Evolutionary conservation across 257 asterid genomes (phyloP).

Genomic region (Euphrasia confusa): DNA sequence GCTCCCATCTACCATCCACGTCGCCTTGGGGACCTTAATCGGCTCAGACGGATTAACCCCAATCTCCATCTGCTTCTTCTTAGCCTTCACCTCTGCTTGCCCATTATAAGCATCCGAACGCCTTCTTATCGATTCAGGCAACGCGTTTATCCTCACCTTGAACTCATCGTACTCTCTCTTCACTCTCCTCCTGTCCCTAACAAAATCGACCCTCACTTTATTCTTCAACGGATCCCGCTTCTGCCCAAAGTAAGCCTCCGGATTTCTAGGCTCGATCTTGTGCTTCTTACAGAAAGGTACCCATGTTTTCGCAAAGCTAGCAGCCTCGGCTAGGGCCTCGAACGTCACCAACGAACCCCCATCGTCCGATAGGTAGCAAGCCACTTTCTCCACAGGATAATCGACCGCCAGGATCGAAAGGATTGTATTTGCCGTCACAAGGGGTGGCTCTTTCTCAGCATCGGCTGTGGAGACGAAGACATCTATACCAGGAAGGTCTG

Average conservation of each 20-base stretch:
- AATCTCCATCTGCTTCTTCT: slow-evolving; percentile 62
- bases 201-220: slow-evolving; percentile 70
- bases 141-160: slow-evolving; percentile 84
- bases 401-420: slow-evolving; percentile 80
- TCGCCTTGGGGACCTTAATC: slow-evolving; percentile 62
- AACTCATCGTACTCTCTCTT: slow-evolving; percentile 89
- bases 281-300: slow-evolving; percentile 88
- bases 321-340: slow-evolving; percentile 89
- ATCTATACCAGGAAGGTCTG: slow-evolving; percentile 87
- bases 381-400: slow-evolving; percentile 78
- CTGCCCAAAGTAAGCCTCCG: slow-evolving; percentile 74
- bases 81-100: slow-evolving; percentile 64
- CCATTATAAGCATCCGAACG: slow-evolving; percentile 89
- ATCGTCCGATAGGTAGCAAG: slow-evolving; percentile 86
- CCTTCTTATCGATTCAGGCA: slow-evolving; percentile 75
- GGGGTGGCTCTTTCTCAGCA: slow-evolving; percentile 37
- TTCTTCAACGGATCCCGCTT: slow-evolving; percentile 77
- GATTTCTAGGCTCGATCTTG: slow-evolving; percentile 78
- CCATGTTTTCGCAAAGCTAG: slow-evolving; percentile 82
- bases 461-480: slow-evolving; percentile 89
- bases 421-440: no score
- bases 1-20: slow-evolving; percentile 93
- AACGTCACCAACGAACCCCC: slow-evolving; percentile 87
- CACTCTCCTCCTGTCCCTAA: slow-evolving; percentile 72
- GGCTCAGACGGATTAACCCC: slow-evolving; percentile 52